phyloP scores from a whole-genome alignment of 202 grass and related monocot species.

The Tripidium arundinaceum region DNA sequence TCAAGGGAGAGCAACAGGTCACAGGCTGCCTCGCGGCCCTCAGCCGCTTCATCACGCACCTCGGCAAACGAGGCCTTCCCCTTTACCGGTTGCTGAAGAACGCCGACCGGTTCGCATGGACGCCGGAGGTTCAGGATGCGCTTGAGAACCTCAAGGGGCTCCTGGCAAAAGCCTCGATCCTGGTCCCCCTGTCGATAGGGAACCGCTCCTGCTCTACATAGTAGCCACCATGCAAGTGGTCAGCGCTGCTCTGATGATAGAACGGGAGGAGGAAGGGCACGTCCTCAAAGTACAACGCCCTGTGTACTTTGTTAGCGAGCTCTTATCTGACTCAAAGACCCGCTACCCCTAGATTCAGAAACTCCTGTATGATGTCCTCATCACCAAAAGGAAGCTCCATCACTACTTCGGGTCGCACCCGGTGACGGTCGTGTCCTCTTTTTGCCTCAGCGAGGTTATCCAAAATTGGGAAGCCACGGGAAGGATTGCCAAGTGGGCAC shows the following conservation, averaged over 20 bases:
- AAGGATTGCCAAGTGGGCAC: no score
- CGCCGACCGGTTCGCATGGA: not conserved
- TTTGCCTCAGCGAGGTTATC: no score
- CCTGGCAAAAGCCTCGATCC: no score
- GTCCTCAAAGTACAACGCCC: not conserved
- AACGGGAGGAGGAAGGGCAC: no score
- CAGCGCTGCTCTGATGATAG: no score
- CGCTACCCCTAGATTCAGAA: not conserved
- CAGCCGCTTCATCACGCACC: not conserved
- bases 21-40: not conserved
- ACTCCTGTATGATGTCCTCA: not conserved
- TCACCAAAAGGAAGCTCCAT: not conserved
- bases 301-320: not conserved
- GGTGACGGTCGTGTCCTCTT: no score
- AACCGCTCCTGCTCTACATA: no score
- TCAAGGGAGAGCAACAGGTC: not conserved
- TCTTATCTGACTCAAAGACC: not conserved
- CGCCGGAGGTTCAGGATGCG: not conserved
- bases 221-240: no score
- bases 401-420: no score
- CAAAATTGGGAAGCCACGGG: no score
- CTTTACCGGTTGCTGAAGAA: not conserved
- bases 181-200: not conserved
- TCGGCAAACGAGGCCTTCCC: no score
- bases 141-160: not conserved